Evolutionary conservation across 2,329 filamentous ascomycete species (phyloP).

Genomic region (Microcyclospora pomicola): DNA sequence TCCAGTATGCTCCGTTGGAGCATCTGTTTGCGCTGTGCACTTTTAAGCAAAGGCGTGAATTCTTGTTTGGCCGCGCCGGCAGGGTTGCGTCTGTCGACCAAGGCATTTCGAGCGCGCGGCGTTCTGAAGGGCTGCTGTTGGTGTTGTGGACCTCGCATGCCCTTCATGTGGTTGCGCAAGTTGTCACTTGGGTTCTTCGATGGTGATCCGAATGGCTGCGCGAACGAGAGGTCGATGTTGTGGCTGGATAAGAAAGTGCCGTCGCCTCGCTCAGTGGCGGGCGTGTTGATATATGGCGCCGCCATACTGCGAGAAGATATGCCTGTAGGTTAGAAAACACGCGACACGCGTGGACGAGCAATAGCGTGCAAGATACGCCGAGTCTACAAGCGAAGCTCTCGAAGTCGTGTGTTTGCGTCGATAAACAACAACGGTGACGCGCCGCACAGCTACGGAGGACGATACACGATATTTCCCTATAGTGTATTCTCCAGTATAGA

Average conservation of each 20-base stretch:
- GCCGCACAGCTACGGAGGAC: too few species aligned
- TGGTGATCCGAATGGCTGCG: slow-evolving; percentile 74
- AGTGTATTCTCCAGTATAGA: too few species aligned
- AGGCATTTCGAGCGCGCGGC: slow-evolving; percentile 57
- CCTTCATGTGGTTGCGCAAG: slow-evolving; percentile 60
- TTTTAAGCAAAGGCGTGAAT: slow-evolving; percentile 88
- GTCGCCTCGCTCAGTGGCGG: slow-evolving; percentile 72
- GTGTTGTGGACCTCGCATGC: slow-evolving; percentile 36
- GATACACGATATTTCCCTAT: too few species aligned
- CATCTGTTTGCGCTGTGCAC: slow-evolving; percentile 55
- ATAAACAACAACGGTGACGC: slow-evolving; percentile 1
- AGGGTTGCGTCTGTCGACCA: slow-evolving; percentile 52
- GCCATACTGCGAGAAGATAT: slow-evolving; percentile 24
- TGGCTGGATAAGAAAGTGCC: slow-evolving; percentile 55
- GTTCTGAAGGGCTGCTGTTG: slow-evolving; percentile 32
- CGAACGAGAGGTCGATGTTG: slow-evolving; percentile 67
- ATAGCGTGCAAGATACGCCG: background rate
- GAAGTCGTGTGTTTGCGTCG: background rate
- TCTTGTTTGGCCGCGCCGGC: slow-evolving; percentile 46
- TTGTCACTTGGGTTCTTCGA: slow-evolving; percentile 54
- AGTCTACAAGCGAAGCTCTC: background rate
- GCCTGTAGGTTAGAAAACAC: background rate
- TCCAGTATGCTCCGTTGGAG: slow-evolving; percentile 23
- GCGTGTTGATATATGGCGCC: slow-evolving; percentile 56
- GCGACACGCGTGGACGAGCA: too few species aligned